Base-by-base conservation (phyloP, 345 rosid genomes). In the Citrus sp. region DNA sequence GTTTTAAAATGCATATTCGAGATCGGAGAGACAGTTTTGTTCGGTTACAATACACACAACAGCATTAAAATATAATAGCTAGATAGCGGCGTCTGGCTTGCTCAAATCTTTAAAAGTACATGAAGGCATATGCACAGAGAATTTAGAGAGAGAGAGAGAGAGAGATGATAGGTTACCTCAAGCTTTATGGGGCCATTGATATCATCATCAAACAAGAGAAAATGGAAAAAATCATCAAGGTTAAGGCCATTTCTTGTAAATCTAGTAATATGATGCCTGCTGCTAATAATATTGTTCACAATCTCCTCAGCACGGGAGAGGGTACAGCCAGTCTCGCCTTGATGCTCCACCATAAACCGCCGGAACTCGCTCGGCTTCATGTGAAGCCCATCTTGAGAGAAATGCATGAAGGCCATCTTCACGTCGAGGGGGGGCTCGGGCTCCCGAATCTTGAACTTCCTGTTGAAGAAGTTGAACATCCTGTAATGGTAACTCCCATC, bases 351-450 rank as follows among this genome's bases (percentile, higher is more conserved):
- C 66, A 96, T 80, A 86, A 96, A 96, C 46, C 72, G 80, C n/a
- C 72, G 86, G 69, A 96, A 83, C 71, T 88, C 91, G 59, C 83
- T 89, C 13, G 87, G 81, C 9, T 85, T 78, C 83, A 96, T 89
- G 55, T 82, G 73, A 10, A 66, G 7, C 4, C 84, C 90, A 12
- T 89, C 92, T 2, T 80, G 83, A 38, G 92, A 82, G 89, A 82
- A 91, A 28, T 58, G 70, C 25, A 46, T 38, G 70, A 94, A 96
- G 6, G 82, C 85, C 21, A 80, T 83, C 59, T 79, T 87, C 72
- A 96, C 91, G 78, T 94, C 98, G 16, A 82, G 76, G n/a, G 99
- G 97, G 0, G 94, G 94, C 84, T 90, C 90, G 27, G 90, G 87
- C 81, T 87, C 94, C 24, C 86, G 87, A 87, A 90, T 85, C 80